Base-by-base conservation (phyloP, 371 early-diverging fungal genomes). In the Dichotomocladium elegans region DNA sequence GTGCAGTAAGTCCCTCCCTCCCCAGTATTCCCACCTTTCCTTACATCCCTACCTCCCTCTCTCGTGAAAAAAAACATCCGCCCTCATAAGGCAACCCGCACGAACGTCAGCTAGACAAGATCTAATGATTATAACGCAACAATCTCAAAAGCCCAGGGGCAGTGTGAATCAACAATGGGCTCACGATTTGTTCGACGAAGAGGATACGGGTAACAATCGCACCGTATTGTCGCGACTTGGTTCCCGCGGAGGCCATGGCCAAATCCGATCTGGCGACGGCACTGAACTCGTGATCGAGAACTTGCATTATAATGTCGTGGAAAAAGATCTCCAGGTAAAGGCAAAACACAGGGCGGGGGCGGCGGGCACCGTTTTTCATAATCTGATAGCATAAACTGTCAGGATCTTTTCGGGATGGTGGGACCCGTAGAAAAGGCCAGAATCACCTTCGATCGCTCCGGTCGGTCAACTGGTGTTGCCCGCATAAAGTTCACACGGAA, bases 401-500 rank as follows among this genome's bases (percentile, higher is more conserved):
- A 62, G 60, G 72, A 76, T 34, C 51, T 76, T 14, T 76, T 76
- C 35, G 54, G 56, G 27, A 61, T 66, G 29, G 68, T 76, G n/a
- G 72, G 68, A 9, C 57, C 60, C 25, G 66, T 70, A 1, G 47
- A 59, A 33, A 68, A 54, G 15, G 61, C 70, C 5, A 47, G 57
- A n/a, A 50, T 72, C 12, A 41, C 47, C 2, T 73, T 65, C 57
- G 77, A 77, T 60, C 55, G 50, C 3, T 68, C 73, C 2, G 77
- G 77, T 19, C 62, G 77, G 11, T 77, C 77, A 2, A 77, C 67
- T 1, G 77, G 77, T 41, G 35, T 41, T 21, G 77, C 72, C 9
- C 50, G 44, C 17, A 47, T 77, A 9, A 55, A 41, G 45, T 77
- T 67, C 49, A 28, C 40, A 29, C 47, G 56, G 0, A 25, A 28